Evolutionary conservation across 768 basidiomycete species (phyloP), one percentile per base, ranked within the genome.

Genomic region (Pleurotus ostreatus): DNA sequence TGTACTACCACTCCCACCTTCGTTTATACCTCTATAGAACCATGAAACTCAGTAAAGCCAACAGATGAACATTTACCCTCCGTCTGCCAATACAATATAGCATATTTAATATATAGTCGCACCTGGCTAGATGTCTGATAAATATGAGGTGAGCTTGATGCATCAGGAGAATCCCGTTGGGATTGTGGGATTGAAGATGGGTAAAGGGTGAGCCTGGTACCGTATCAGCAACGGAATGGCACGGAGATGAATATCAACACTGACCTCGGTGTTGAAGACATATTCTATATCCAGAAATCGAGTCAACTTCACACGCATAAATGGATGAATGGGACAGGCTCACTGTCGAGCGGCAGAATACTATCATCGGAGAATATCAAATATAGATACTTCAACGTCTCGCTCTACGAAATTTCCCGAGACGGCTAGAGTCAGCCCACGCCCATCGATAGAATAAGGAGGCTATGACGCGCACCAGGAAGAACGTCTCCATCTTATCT

Each of bases 401-500:
- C 92, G 62, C 89, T 88, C 92, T 92, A 65, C 37, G 49, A 40
- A 49, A 1, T 30, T 47, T 5, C 13, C n/a, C 30, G 11, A 34
- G 30, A 34, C 9, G 30, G 30, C 9, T 12, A 20, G 16, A 49
- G 30, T 11, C 40, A 44, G 45, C 16, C 9, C 56, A 49, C 30
- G 26, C 18, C 25, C 16, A 22, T 22, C 43, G 55, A 45, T 8
- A 46, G 22, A 49, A 47, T 18, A 39, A 47, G 26, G 22, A 61
- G 34, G 7, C 30, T 34, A 34, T 34, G 30, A 9, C 20, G 70
- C 85, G 41, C 57, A 90, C 91, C 78, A 97, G 77, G 71, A 94
- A 82, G 74, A 95, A 97, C 11, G 94, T 94, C 73, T 98, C 94
- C 94, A 97, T 96, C 68, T 89, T 87, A 70, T 98, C 93, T 60